Conservation (phyloP, 345 rosid species). For the Populus simonii region DNA sequence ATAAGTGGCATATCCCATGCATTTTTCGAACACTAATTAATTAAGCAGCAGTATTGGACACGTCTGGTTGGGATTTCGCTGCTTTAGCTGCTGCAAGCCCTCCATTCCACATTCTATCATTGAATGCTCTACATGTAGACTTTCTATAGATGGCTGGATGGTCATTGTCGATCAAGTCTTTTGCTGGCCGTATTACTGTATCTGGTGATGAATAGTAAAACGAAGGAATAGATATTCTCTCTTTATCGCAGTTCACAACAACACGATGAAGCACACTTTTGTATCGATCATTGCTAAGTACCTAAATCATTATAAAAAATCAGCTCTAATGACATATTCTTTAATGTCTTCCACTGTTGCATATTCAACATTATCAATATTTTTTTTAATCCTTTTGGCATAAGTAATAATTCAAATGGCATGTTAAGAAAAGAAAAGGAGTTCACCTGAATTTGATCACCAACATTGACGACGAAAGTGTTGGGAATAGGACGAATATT, state of each 20-base stretch:
- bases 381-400: too few relatives aligned
- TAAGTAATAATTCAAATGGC: too few relatives aligned
- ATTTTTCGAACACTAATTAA: too few relatives aligned
- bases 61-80: too few relatives aligned
- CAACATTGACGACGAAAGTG: conserved; percentile 66
- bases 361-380: too few relatives aligned
- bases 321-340: too few relatives aligned
- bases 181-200: conserved; percentile 44
- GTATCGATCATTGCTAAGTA: conserved; percentile 49
- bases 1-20: too few relatives aligned
- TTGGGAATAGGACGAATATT: conserved; percentile 58
- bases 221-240: conserved; percentile 51
- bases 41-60: too few relatives aligned
- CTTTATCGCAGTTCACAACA: conserved; percentile 38
- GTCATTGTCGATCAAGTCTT: conserved; percentile 21
- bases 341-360: too few relatives aligned
- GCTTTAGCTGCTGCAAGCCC: conserved; percentile 29
- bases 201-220: conserved; percentile 51
- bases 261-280: conserved; percentile 62
- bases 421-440: too few relatives aligned
- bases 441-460: conserved; percentile 67
- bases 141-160: conserved; percentile 36
- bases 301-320: conserved; percentile 13
- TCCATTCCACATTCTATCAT: conserved; percentile 53
- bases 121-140: conserved; percentile 46